phyloP scores from a whole-genome alignment of 2,329 filamentous ascomycete species.

The Aspergillus pseudoviridinutans region DNA sequence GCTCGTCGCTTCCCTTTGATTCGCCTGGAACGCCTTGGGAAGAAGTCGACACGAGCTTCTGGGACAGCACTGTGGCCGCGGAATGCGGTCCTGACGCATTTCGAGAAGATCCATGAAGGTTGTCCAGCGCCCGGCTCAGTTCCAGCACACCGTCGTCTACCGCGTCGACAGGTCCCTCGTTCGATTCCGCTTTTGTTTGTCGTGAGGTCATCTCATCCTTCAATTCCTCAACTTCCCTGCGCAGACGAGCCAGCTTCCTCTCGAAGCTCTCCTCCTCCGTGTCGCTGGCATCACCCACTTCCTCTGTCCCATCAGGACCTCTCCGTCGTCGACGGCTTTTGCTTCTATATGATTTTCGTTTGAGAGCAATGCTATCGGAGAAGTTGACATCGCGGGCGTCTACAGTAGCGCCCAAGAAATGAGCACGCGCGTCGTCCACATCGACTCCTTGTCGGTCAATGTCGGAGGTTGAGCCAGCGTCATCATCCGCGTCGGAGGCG shows the following conservation, averaged over 20 bases:
- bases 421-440: conserved; percentile 72
- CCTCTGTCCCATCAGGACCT: conserved; percentile 47
- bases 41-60: conserved; percentile 27
- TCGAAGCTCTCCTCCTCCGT: conserved; percentile 75
- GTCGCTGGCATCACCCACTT: conserved; percentile 71
- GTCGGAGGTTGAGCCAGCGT: conserved; percentile 48
- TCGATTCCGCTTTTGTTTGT: conserved; percentile 51
- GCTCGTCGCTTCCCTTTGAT: neutral
- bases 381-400: conserved; percentile 80
- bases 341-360: conserved; percentile 77
- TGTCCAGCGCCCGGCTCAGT: conserved; percentile 68
- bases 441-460: conserved; percentile 75
- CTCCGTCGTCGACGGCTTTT: conserved; percentile 62
- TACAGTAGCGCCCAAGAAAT: conserved; percentile 71
- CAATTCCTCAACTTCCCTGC: conserved; percentile 74
- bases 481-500: conserved; percentile 55
- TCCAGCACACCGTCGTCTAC: conserved; percentile 59
- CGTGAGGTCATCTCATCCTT: conserved; percentile 48
- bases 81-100: conserved; percentile 22
- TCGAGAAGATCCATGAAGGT: conserved; percentile 47
- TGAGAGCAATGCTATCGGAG: conserved; percentile 79
- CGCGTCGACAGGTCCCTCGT: conserved; percentile 41
- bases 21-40: conserved; percentile 1
- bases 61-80: conserved; percentile 33
- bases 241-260: conserved; percentile 74